Evolutionary conservation across 169 alveolate genomes (phyloP), one percentile per base, ranked within the genome.

Genomic region (Plasmodium chabaudi): DNA sequence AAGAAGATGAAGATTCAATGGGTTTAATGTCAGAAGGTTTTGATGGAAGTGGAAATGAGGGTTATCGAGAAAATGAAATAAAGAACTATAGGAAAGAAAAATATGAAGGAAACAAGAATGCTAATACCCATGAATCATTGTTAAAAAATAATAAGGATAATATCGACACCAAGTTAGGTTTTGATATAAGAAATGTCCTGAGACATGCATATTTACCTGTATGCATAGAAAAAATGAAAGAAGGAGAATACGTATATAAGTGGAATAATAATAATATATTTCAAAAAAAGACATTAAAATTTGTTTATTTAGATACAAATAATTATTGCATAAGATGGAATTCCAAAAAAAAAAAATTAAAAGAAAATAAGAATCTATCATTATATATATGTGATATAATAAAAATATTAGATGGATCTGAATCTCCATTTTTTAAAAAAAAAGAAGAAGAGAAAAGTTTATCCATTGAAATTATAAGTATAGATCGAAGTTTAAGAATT

Each of bases 281-380:
- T 56, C 91, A 86, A 86, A 86, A 68, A 55, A 86, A 86, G 59
- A 69, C 87, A 10, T 59, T 86, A 72, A 86, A 86, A 60, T 86
- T 86, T 47, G 25, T 86, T 63, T 86, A 86, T 64, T 72, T 86
- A 69, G 91, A 86, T 69, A 74, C 71, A 65, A 86, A 69, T 21
- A 86, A 86, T 70, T 86, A 86, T 86, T 86, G 91, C 56, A 86
- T 86, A 47, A 51, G 91, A 86, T 86, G 91, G 91, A 86, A 86
- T 70, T 86, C 91, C 7, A 86, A 70, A 65, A 86, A 86, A 25
- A 84, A 86, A 86, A 86, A 70, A 65, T 46, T 42, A 59, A 86
- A 71, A 46, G 91, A 69, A 60, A 86, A 86, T 57, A 86, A 86
- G 49, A 68, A 69, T 57, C 91, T 87, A 42, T 49, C 75, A 10